Percentiles rank a stretch among this genome's conserved stretches.
Conservation (phyloP, 2,329 filamentous ascomycete species). For the Colletotrichum sidae region DNA sequence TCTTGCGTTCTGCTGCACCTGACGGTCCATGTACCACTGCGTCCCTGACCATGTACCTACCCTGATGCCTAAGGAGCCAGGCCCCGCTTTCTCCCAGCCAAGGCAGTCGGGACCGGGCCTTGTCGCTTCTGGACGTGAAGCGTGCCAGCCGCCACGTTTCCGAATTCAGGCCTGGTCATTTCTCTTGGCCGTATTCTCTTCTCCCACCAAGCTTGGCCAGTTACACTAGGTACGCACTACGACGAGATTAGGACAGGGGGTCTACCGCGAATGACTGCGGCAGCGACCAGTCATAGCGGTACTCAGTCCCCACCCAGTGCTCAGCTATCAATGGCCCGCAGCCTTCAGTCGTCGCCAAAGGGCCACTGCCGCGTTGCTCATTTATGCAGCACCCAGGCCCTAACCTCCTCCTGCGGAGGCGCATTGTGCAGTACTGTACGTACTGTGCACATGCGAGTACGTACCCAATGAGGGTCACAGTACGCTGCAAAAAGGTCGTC, state of each 20-base stretch:
- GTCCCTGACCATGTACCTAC: not conserved
- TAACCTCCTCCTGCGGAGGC: slow-evolving; percentile 18
- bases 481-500: not conserved
- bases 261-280: slow-evolving; percentile 2
- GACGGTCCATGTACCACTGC: too few species aligned
- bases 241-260: not conserved
- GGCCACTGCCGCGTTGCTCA: slow-evolving; percentile 33
- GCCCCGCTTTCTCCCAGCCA: slow-evolving; percentile 12
- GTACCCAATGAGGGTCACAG: slow-evolving; percentile 25
- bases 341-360: slow-evolving; percentile 13
- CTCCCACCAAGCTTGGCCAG: not conserved
- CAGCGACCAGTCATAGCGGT: slow-evolving; percentile 30
- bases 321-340: slow-evolving; percentile 22
- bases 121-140: slow-evolving; percentile 23
- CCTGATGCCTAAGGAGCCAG: slow-evolving; percentile 24
- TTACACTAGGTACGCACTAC: too few species aligned
- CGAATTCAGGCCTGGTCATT: slow-evolving; percentile 34
- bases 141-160: slow-evolving; percentile 38
- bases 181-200: slow-evolving; percentile 18
- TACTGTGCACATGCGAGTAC: slow-evolving; percentile 3
- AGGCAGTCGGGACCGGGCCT: not conserved
- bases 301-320: slow-evolving; percentile 22
- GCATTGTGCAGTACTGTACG: not conserved
- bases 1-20: not conserved
- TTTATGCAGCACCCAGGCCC: slow-evolving; percentile 33